phyloP scores from a whole-genome alignment of 192 early-diverging fungal species.

The Piromyces sp. region DNA sequence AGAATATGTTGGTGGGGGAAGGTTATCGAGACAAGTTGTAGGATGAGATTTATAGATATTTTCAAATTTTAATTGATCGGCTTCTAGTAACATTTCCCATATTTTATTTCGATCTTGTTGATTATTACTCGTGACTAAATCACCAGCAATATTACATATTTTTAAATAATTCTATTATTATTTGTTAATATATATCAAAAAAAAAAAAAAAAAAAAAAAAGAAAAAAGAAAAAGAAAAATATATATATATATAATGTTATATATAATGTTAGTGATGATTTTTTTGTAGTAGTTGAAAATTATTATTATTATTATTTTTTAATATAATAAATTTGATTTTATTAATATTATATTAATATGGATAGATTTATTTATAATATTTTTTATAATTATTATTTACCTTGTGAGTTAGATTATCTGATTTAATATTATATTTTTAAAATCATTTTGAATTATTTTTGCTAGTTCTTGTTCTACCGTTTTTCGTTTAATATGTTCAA shows the following conservation, averaged over 20 bases:
- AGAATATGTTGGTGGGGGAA: background rate
- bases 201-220: too few species aligned
- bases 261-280: too few species aligned
- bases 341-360: too few species aligned
- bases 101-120: background rate
- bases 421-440: too few species aligned
- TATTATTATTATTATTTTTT: too few species aligned
- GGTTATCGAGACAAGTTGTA: background rate
- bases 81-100: background rate
- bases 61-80: background rate
- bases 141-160: background rate
- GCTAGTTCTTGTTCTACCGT: background rate
- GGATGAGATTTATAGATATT: background rate
- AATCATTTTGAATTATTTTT: background rate
- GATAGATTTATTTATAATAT: too few species aligned
- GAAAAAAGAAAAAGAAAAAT: too few species aligned
- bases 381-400: too few species aligned
- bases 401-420: too few species aligned
- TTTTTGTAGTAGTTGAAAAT: too few species aligned
- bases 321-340: too few species aligned
- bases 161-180: background rate
- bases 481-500: background rate
- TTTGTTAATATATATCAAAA: background rate
- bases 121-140: background rate
- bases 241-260: too few species aligned